Evolutionary conservation across 2,329 filamentous ascomycete genomes (phyloP), one percentile per base, ranked within the genome.

Genomic region (Aureobasidium musti): DNA sequence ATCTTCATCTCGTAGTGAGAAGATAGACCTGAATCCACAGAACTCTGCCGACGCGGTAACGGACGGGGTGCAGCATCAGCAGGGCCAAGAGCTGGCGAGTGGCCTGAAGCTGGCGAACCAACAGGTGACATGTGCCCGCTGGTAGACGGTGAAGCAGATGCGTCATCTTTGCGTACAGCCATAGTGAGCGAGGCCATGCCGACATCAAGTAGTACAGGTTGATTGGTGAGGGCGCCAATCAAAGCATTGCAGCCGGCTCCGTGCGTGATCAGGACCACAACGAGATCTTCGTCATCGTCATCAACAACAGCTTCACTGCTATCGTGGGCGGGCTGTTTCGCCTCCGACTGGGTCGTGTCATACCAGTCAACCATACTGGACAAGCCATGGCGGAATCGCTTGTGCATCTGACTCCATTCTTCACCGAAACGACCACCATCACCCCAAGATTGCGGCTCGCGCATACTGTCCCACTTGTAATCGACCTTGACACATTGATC

Each of bases 381-480:
- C 45, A 97, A 78, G 0, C 94, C 94, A 68, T 83, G 86, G 43
- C 92, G 86, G 73, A 98, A 97, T 26, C 95, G 86, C 74, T 89
- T 89, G 78, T 99, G 95, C 95, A 99, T 98, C 3, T 87, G 83
- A 35, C 91, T 90, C 95, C 95, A 99, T 78, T 98, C 95, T 77
- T 99, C 95, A 0, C 91, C 92, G 72, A 91, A 91, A 50, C 89
- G 85, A 45, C 94, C 95, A 11, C 94, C 94, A 72, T 92, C 88
- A 7, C 93, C 94, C 90, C 95, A 98, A 69, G 88, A 83, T 50
- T 91, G 83, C 0, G 91, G 87, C 2, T 84, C 81, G 17, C 90
- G 85, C 83, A 93, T 94, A 68, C 93, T 97, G 74, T 99, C 93
- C 94, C 95, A 99, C 72, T 94, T 90, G 73, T 91, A 96, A 77